These are phyloP conservation scores for Tuber magnatum DNA, from an alignment of 495 filamentous ascomycete species.

Conservation along the genomic window DNA sequence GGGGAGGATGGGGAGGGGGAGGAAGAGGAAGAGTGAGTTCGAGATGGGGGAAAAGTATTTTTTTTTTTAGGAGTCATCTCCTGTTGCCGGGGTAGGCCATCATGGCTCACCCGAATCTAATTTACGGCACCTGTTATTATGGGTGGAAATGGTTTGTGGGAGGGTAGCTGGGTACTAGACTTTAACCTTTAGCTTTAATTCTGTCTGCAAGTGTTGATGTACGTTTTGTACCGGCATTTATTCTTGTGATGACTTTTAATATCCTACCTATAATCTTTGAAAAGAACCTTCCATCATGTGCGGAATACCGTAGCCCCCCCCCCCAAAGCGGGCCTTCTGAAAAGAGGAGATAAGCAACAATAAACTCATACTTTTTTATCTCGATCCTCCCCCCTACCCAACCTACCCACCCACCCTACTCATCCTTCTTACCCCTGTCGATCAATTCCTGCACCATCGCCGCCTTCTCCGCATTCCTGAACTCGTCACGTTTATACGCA, in stretches of 20 bases:
- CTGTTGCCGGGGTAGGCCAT: neutral
- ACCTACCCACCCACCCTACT: neutral
- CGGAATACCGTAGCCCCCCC: neutral
- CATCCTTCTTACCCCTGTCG: slow-evolving; percentile 20
- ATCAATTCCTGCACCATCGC: slow-evolving; percentile 26
- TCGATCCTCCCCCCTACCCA: neutral
- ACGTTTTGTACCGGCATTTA: neutral
- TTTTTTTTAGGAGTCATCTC: neutral
- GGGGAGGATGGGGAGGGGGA: neutral
- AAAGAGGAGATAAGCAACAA: neutral
- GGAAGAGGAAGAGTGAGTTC: neutral
- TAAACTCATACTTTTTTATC: neutral
- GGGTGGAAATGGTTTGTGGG: neutral
- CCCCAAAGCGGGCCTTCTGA: neutral
- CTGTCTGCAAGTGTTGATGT: neutral
- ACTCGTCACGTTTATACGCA: slow-evolving; percentile 28
- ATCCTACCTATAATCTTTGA: neutral
- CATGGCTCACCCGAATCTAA: neutral
- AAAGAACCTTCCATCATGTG: neutral
- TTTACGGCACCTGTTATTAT: neutral
- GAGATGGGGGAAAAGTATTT: neutral
- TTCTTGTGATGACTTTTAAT: neutral
- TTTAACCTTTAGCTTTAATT: neutral
- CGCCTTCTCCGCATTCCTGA: slow-evolving; percentile 30
- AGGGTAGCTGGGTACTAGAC: neutral